Percentiles rank a stretch among this genome's conserved stretches.
Conservation (phyloP, 768 basidiomycete genomes). For the Tulasnella sp. region DNA sequence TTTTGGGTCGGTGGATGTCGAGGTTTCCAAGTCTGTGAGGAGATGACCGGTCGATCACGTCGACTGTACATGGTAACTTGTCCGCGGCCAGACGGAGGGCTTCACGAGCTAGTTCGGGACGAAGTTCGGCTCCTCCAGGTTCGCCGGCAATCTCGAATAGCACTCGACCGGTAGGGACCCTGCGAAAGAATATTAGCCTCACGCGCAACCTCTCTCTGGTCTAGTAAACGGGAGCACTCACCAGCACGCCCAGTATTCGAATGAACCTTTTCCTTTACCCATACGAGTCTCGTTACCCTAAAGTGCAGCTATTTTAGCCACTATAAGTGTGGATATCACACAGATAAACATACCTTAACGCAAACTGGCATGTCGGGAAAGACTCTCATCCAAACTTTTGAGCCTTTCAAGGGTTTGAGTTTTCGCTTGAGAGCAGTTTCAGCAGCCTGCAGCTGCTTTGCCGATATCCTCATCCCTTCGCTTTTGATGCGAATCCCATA, state of each 20-base stretch:
- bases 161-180: conserved; percentile 83
- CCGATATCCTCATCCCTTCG: conserved; percentile 73
- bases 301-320: background rate
- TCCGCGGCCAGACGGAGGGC: conserved; percentile 83
- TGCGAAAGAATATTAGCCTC: conserved; percentile 37
- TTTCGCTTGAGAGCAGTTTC: conserved; percentile 87
- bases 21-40: conserved; percentile 73
- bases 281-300: conserved; percentile 98
- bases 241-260: conserved; percentile 97
- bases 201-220: background rate
- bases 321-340: background rate
- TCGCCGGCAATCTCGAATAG: conserved; percentile 91
- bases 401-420: conserved; percentile 83
- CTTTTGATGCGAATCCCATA: conserved; percentile 89
- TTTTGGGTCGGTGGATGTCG: conserved; percentile 41
- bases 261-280: conserved; percentile 98
- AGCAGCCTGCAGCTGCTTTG: conserved; percentile 83
- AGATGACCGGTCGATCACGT: conserved; percentile 69
- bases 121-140: conserved; percentile 51
- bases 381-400: conserved; percentile 79
- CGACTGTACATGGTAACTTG: conserved; percentile 82
- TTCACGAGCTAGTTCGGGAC: conserved; percentile 92
- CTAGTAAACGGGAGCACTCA: conserved; percentile 40
- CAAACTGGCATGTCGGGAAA: conserved; percentile 98
- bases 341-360: conserved; percentile 66